Evolutionary conservation across 108 stramenopile species (phyloP).

Genomic region (Cyclotella kingstonii): DNA sequence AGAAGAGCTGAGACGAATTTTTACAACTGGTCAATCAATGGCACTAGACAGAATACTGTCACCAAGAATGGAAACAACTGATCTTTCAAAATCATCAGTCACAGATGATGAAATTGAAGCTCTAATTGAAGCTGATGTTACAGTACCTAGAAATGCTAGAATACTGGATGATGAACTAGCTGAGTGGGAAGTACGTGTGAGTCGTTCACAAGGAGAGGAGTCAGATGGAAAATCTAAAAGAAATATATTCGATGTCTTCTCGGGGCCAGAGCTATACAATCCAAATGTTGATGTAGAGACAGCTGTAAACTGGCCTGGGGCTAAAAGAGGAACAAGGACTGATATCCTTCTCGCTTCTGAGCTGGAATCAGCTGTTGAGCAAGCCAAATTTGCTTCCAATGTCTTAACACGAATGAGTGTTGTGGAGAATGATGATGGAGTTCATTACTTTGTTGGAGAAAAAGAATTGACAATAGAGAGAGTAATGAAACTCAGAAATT

Average conservation of each 20-base stretch:
- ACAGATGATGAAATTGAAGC: constrained; percentile 59
- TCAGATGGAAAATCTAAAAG: constrained; percentile 52
- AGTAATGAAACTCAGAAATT: constrained; percentile 58
- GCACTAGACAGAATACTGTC: constrained; percentile 53
- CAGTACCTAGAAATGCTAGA: constrained; percentile 68
- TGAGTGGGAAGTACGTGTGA: constrained; percentile 72
- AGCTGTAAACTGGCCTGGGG: constrained; percentile 84
- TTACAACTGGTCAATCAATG: constrained; percentile 66
- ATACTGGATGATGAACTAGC: constrained; percentile 76
- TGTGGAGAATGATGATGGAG: constrained; percentile 22
- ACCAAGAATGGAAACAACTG: constrained; percentile 13
- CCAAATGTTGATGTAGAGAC: constrained; percentile 80
- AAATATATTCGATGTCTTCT: constrained; percentile 77
- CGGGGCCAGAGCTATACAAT: constrained; percentile 82
- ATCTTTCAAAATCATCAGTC: constrained; percentile 12
- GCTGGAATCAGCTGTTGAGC: constrained; percentile 62
- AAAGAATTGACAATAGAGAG: constrained; percentile 54
- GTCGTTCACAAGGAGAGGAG: constrained; percentile 59
- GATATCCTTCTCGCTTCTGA: constrained; percentile 65
- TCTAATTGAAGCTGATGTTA: constrained; percentile 67
- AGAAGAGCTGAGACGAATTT: constrained; percentile 70
- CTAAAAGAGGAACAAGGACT: constrained; percentile 59
- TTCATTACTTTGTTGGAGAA: constrained; percentile 58
- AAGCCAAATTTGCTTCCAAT: constrained; percentile 78
- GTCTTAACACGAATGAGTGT: constrained; percentile 58